A percentile compares a stretch with the other conserved stretches of the same genome.
Conservation (phyloP, 176 grass and related monocot genomes). For the Rhynchospora tenuis region DNA sequence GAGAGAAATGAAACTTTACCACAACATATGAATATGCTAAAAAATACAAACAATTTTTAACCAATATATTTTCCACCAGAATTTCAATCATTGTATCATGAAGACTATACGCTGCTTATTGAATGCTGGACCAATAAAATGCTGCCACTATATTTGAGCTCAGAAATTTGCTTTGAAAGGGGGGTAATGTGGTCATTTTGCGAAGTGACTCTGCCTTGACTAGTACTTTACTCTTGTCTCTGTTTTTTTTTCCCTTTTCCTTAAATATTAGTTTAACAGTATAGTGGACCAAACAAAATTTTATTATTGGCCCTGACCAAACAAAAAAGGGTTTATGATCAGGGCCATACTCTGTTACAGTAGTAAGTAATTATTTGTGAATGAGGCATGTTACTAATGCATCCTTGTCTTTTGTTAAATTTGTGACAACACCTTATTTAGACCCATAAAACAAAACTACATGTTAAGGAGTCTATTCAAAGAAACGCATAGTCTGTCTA, state of each 20-base stretch:
- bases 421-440: not conserved
- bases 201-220: not conserved
- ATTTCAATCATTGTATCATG: slow-evolving; percentile 22
- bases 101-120: not conserved
- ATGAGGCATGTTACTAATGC: not conserved
- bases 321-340: no score
- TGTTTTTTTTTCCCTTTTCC: not conserved
- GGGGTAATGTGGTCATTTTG: not conserved
- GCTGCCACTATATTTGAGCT: not conserved
- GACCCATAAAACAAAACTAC: not conserved
- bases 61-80: not conserved
- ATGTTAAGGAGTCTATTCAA: not conserved
- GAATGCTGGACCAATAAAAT: not conserved
- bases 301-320: no score
- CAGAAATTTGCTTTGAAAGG: not conserved
- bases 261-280: not conserved
- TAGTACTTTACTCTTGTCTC: not conserved
- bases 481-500: not conserved
- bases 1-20: not conserved
- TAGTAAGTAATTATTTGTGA: no score
- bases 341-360: not conserved
- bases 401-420: not conserved
- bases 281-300: not conserved
- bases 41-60: not conserved
- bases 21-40: not conserved